Evolutionary conservation across 768 basidiomycete species (phyloP), one percentile per base, ranked within the genome.

Genomic region (Neoboletus magnificus): DNA sequence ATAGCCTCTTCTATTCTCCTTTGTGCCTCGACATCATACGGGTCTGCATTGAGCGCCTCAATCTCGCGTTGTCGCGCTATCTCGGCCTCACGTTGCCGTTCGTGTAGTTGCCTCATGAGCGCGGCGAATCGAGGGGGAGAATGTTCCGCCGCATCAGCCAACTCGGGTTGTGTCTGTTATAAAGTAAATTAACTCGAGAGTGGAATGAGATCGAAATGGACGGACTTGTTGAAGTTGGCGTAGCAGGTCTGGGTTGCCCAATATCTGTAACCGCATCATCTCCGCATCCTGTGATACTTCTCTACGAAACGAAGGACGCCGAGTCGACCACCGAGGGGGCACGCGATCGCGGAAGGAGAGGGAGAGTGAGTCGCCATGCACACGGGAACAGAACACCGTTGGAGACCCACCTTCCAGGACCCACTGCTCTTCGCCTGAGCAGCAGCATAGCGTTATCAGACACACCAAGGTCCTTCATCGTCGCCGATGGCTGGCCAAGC

Each of bases 1-100:
- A 99, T 98, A 5, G 86, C 85, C 66, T 98, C 97, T 71, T 96
- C 97, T 52, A 99, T 99, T 76, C 81, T 86, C 56, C 78, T 78
- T 73, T 98, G 97, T 1, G 94, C 93, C 67, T 98, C 94, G 1
- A 97, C 74, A 66, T 97, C 86, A 72, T 82, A 98, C 1, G 96
- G 94, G 71, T 98, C 87, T 1, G 88, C 86, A 62, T 96, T 89
- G 57, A 98, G 79, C 16, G 75, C 73, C 60, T 77, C 78, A 45
- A 89, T 82, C 68, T 86, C 86, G 37, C 77, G 82, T 58, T 85
- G 82, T 20, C 77, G 79, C 36, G 76, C 76, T 29, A 83, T 51
- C 57, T 91, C 86, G 0, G 77, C 74, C 15, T 79, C 72, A 22
- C 74, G 58, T 25, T 84, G 82, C 30, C 82, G 79, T 44, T 80